Conservation (phyloP, 1,284 basidiomycete species). For the Ceratobasidium sp. region DNA sequence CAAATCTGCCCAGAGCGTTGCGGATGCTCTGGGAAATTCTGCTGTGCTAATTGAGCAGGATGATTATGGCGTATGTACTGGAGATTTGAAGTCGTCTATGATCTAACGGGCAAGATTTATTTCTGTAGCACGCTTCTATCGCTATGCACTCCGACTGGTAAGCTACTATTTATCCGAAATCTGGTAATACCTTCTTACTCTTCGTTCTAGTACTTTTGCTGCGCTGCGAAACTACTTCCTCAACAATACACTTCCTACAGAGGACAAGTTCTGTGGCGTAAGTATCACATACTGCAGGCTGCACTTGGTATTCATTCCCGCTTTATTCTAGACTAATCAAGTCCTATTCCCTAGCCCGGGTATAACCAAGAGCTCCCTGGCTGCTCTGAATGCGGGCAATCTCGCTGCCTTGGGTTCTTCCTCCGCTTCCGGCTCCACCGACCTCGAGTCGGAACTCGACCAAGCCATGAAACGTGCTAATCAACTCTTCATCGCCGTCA, state of each 20-base stretch:
- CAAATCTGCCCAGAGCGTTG: slow-evolving; percentile 31
- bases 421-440: not conserved
- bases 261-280: slow-evolving; percentile 24
- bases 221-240: slow-evolving; percentile 1
- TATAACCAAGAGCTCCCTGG: not conserved
- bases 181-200: not conserved
- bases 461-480: not conserved
- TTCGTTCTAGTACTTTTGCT: slow-evolving; percentile 6
- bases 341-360: slow-evolving; percentile 1
- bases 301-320: not conserved
- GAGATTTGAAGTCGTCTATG: not conserved
- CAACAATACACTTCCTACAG: slow-evolving; percentile 8
- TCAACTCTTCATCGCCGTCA: slow-evolving; percentile 9
- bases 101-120: no score
- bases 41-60: slow-evolving; percentile 42
- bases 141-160: slow-evolving; percentile 31
- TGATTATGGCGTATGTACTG: slow-evolving; percentile 29
- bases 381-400: not conserved
- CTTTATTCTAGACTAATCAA: slow-evolving; percentile 10
- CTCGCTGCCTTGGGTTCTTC: not conserved
- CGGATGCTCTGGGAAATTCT: slow-evolving; percentile 24
- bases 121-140: slow-evolving; percentile 4
- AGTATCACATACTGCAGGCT: not conserved
- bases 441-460: slow-evolving; percentile 6
- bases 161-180: no score